Evolutionary conservation across 2,329 filamentous ascomycete species (phyloP).

Genomic region (Cercospora sojina): DNA sequence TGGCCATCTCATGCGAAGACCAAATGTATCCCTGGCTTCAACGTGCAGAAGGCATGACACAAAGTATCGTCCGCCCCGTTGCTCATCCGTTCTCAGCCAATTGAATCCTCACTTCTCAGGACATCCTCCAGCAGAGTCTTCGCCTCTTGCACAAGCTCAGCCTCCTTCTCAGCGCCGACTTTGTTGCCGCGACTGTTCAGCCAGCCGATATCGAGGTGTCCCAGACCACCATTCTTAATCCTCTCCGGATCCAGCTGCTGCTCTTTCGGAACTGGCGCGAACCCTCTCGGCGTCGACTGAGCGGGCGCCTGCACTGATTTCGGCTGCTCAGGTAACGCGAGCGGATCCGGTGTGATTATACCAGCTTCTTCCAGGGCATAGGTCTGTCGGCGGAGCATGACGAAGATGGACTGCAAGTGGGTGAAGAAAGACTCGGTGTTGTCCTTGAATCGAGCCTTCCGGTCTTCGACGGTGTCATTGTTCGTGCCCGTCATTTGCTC

Average conservation of each 20-base stretch:
- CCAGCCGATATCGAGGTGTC: slow-evolving; percentile 77
- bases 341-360: slow-evolving; percentile 58
- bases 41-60: not conserved
- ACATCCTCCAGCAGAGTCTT: slow-evolving; percentile 53
- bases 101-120: not conserved
- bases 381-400: slow-evolving; percentile 71
- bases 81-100: not conserved
- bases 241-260: slow-evolving; percentile 28
- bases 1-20: too few relatives aligned
- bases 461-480: slow-evolving; percentile 53
- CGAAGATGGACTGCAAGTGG: slow-evolving; percentile 71
- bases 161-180: slow-evolving; percentile 79
- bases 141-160: slow-evolving; percentile 70
- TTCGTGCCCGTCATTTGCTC: slow-evolving; percentile 40
- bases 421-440: slow-evolving; percentile 63
- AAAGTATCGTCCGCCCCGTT: not conserved
- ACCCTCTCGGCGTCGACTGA: slow-evolving; percentile 9
- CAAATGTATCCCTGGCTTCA: not conserved
- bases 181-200: slow-evolving; percentile 82
- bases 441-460: slow-evolving; percentile 59
- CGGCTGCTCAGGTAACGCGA: slow-evolving; percentile 8
- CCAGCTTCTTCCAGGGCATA: slow-evolving; percentile 78
- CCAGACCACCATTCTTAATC: slow-evolving; percentile 49
- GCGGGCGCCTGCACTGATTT: slow-evolving; percentile 8
- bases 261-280: slow-evolving; percentile 13